Conservation (phyloP, 2,329 filamentous ascomycete genomes). For the Didymella arachidicola region DNA sequence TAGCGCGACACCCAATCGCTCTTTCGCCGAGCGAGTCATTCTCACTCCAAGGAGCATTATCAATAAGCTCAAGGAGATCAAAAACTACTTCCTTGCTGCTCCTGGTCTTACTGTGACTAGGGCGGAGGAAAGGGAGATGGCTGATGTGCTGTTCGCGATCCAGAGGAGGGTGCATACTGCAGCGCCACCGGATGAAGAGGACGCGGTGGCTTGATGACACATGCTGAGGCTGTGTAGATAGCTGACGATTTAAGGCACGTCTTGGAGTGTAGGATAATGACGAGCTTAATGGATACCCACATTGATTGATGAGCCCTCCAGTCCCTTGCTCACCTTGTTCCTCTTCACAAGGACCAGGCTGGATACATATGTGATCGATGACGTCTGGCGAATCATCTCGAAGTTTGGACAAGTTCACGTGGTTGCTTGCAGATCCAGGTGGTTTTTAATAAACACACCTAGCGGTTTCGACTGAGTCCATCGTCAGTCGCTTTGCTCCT, state of each 20-base stretch:
- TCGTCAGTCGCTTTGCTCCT: background rate
- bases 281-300: slow-evolving; percentile 6
- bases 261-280: background rate
- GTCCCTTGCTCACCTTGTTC: too few species aligned
- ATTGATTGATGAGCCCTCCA: background rate
- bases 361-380: too few species aligned
- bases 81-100: slow-evolving; percentile 62
- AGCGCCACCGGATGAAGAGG: slow-evolving; percentile 52
- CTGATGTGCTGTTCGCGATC: slow-evolving; percentile 81
- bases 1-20: slow-evolving; percentile 37
- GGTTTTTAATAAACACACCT: too few species aligned
- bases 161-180: slow-evolving; percentile 77
- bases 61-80: slow-evolving; percentile 54
- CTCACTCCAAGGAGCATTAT: slow-evolving; percentile 61
- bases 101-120: slow-evolving; percentile 65
- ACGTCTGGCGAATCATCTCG: background rate
- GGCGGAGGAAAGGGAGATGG: slow-evolving; percentile 73
- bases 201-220: background rate
- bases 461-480: background rate
- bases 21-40: slow-evolving; percentile 47
- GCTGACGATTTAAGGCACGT: background rate
- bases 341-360: background rate
- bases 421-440: background rate
- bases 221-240: background rate
- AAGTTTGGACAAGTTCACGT: background rate